phyloP scores from a whole-genome alignment of 257 asterid genomes.

The Primulina eburnea region DNA sequence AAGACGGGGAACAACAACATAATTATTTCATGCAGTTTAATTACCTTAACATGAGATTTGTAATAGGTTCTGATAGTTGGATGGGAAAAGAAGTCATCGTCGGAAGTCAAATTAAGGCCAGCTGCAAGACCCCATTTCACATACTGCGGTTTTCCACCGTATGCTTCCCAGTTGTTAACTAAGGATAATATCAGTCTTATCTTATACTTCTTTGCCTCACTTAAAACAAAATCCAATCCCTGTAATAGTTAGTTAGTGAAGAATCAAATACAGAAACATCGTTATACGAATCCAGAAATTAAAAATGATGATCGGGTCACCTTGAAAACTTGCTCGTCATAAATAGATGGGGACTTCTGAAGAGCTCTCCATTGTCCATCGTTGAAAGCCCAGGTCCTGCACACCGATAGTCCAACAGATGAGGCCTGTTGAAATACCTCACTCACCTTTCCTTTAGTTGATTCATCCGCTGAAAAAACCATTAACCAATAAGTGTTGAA shows the following conservation, averaged over 20 bases:
- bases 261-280: not conserved
- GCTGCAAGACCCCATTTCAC: slow-evolving; percentile 93
- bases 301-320: slow-evolving; percentile 23
- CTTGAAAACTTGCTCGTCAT: slow-evolving; percentile 78
- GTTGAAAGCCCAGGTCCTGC: slow-evolving; percentile 97
- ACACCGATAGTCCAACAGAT: slow-evolving; percentile 67
- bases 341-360: slow-evolving; percentile 68
- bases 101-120: slow-evolving; percentile 75
- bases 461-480: slow-evolving; percentile 80
- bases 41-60: slow-evolving; percentile 78
- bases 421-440: slow-evolving; percentile 79
- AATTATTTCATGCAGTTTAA: not conserved
- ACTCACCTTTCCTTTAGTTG: slow-evolving; percentile 71
- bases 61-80: slow-evolving; percentile 65
- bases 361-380: slow-evolving; percentile 97
- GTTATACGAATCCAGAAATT: not conserved
- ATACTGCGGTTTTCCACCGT: slow-evolving; percentile 93
- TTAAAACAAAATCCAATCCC: slow-evolving; percentile 86
- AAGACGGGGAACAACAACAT: not conserved
- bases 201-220: slow-evolving; percentile 79
- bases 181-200: slow-evolving; percentile 76
- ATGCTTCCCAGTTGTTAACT: slow-evolving; percentile 92
- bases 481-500: slow-evolving; percentile 97
- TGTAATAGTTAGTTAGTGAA: slow-evolving; percentile 14
- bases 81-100: slow-evolving; percentile 88